Evolutionary conservation across 192 early-diverging fungal species (phyloP), one percentile per base, ranked within the genome.

Genomic region (Linnemannia exigua): DNA sequence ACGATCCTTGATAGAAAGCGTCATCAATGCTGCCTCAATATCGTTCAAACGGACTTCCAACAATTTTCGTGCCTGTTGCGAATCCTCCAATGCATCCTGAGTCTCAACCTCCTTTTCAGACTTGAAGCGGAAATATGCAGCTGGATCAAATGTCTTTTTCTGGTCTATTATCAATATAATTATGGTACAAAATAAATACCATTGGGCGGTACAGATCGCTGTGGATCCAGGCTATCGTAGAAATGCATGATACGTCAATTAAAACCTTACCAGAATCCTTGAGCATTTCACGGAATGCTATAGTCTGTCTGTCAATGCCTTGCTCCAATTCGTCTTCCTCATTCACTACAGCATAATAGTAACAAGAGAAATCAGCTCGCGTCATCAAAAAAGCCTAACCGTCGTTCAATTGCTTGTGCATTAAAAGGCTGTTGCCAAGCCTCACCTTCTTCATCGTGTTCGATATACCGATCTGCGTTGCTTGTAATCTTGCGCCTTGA

Each of bases 51-150:
- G 74, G 38, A 86, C 70, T 31, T 86, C 84, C 31, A 86, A 38
- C 25, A 86, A 20, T 44, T 86, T 86, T 28, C 84, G 74, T 12
- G 79, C 63, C 71, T 79, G 79, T 20, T 86, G 84, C 3, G 78
- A 76, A n/a, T 86, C 77, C n/a, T 79, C 84, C 41, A 76, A 50
- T 50, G 74, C 58, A 47, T 86, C 78, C 51, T 80, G 78, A 6
- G 58, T 35, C 35, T 86, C 84, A 7, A 86, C 79, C 25, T 80
- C 84, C 70, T 86, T 79, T 22, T 86, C 84, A 35, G 84, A 86
- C 35, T 86, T 86, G 79, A 86, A 86, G 31, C 79, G 77, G 50
- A 86, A 80, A 70, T 86, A 86, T 25, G 84, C 84, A 20, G 84
- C 79, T 20, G 84, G 84, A 50, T 86, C 84, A 51, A 86, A 86